Percentiles rank a stretch among this genome's conserved stretches.
phyloP scores from a whole-genome alignment of 495 filamentous ascomycete genomes.

The Penicillium cinerascens region DNA sequence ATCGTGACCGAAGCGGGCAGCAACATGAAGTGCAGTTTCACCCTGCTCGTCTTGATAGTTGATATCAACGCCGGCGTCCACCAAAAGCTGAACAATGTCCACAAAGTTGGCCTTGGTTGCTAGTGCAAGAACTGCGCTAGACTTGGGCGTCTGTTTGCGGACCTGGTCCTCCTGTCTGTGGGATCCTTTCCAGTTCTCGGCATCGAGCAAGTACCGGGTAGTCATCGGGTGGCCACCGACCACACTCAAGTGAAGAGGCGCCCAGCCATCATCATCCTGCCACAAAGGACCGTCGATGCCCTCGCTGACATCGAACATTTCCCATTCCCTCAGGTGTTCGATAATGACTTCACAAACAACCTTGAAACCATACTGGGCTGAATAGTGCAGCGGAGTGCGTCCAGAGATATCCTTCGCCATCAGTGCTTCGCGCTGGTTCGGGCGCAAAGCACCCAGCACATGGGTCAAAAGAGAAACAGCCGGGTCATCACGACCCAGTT shows the following conservation, averaged over 20 bases:
- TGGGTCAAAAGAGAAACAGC: slow-evolving; percentile 70
- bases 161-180: slow-evolving; percentile 38
- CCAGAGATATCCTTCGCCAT: slow-evolving; percentile 71
- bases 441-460: slow-evolving; percentile 66
- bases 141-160: slow-evolving; percentile 69
- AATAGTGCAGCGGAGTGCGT: slow-evolving; percentile 89
- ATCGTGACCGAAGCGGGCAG: slow-evolving; percentile 80
- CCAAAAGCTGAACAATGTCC: slow-evolving; percentile 77
- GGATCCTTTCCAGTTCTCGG: slow-evolving; percentile 60
- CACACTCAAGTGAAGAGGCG: slow-evolving; percentile 87
- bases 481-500: slow-evolving; percentile 66
- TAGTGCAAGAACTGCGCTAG: slow-evolving; percentile 84
- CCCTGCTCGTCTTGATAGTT: slow-evolving; percentile 91
- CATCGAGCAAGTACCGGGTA: slow-evolving; percentile 72
- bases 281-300: slow-evolving; percentile 82
- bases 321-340: slow-evolving; percentile 83
- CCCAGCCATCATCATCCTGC: slow-evolving; percentile 91
- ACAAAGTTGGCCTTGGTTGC: slow-evolving; percentile 82
- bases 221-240: slow-evolving; percentile 87
- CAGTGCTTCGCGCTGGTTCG: slow-evolving; percentile 65
- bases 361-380: slow-evolving; percentile 89
- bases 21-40: slow-evolving; percentile 91
- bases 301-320: slow-evolving; percentile 73
- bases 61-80: slow-evolving; percentile 87
- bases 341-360: slow-evolving; percentile 84